These are phyloP conservation scores for Rubroboletus satanas DNA, from an alignment of 768 basidiomycete genomes.

Conservation along the genomic window DNA sequence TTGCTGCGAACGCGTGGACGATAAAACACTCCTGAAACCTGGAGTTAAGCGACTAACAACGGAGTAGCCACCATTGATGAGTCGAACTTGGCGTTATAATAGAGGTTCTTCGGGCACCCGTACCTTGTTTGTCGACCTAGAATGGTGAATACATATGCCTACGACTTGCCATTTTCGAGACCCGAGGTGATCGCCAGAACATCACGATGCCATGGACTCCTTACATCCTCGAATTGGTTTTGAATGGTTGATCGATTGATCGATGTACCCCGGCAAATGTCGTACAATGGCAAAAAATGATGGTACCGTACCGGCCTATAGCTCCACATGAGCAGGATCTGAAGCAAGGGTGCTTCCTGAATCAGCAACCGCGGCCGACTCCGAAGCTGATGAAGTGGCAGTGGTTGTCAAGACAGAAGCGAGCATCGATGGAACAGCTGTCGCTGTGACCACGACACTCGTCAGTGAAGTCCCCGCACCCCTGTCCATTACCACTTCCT, in stretches of 20 bases:
- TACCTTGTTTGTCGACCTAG: neutral
- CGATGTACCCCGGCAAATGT: neutral
- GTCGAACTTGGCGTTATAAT: neutral
- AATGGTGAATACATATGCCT: neutral
- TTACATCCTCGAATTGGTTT: neutral
- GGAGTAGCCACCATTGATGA: too few relatives aligned
- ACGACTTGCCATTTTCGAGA: neutral
- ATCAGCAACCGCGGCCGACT: neutral
- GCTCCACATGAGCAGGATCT: constrained; percentile 13
- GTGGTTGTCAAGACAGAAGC: constrained; percentile 9
- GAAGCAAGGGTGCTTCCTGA: neutral
- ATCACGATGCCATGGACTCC: neutral
- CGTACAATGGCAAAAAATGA: neutral
- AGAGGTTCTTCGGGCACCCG: neutral
- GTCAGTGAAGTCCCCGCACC: neutral
- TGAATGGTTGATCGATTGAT: neutral
- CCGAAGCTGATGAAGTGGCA: neutral
- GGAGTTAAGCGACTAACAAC: neutral
- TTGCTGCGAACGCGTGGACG: too few relatives aligned
- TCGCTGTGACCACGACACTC: constrained; percentile 5
- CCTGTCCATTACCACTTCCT: constrained; percentile 2
- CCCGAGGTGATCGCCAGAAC: neutral
- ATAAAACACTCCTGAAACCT: neutral
- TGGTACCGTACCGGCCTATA: constrained; percentile 8
- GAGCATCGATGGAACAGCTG: constrained; percentile 6